Evolutionary conservation across 179 eudicot genomes (phyloP), one percentile per base, ranked within the genome.

Genomic region (Actinidia chinensis): DNA sequence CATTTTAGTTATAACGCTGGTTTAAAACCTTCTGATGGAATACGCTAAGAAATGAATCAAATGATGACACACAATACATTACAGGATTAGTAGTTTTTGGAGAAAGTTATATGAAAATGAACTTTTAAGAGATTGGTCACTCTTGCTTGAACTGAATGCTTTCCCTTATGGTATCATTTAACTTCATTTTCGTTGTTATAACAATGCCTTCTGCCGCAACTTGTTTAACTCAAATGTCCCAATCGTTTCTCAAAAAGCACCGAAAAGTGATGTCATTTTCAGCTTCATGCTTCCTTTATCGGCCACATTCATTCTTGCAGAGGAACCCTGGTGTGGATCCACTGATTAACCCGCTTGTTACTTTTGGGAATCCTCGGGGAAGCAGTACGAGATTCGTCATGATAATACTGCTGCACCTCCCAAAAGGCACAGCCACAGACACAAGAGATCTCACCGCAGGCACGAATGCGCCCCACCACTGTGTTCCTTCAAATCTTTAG

Each of bases 361-460:
- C 54, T 83, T 67, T 80, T 85, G 25, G 86, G 84, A 69, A 4
- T n/a, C 68, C 76, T n/a, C 84, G n/a, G 4, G 82, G 4, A 52
- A 60, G 70, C 50, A 70, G 36, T 10, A 83, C 59, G 76, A 78
- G 56, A 80, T 48, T 59, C 67, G 22, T 36, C 74, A 17, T 0
- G 7, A 69, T 18, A 79, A 40, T 11, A 40, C 76, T 56, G 81
- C 5, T 13, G 6, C 66, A 23, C 60, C 81, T 14, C 77, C 79
- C 52, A 75, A 33, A 71, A 83, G 81, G 80, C 73, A 70, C 15
- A 70, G 33, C 14, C 83, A 73, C 6, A 79, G 78, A 48, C 68
- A 75, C 44, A 83, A 51, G 64, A 80, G 82, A 65, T 55, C 79
- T 42, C 86, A 47, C 18, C 84, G 79, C 8, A 83, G 86, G 84